A percentile compares a stretch with the other conserved stretches of the same genome.
Evolutionary conservation across 768 basidiomycete species (phyloP).

Genomic region (Phanerochaete carnosa): DNA sequence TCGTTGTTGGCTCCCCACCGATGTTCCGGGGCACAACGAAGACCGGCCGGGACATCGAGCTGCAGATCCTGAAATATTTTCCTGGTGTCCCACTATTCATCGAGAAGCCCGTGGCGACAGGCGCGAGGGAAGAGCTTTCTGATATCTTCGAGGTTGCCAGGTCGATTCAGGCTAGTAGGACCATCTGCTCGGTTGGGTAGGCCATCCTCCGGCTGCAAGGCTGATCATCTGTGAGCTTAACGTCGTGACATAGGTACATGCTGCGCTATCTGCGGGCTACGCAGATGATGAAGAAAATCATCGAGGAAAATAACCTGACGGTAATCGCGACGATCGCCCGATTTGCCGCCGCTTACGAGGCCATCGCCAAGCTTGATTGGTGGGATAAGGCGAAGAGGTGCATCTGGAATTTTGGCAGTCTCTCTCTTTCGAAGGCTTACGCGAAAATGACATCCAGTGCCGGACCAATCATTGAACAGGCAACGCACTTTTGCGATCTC

Average conservation of each 20-base stretch:
- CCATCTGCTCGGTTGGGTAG: conserved; percentile 87
- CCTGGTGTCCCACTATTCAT: conserved; percentile 87
- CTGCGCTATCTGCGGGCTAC: conserved; percentile 90
- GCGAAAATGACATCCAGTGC: conserved; percentile 38
- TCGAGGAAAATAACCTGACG: conserved; percentile 88
- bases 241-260: conserved; percentile 64
- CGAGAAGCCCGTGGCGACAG: conserved; percentile 91
- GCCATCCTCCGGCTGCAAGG: conserved; percentile 14
- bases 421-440: neutral
- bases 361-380: conserved; percentile 82
- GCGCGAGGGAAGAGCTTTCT: conserved; percentile 61
- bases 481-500: conserved; percentile 96
- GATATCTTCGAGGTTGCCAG: conserved; percentile 72
- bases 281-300: conserved; percentile 95
- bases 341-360: conserved; percentile 86
- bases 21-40: conserved; percentile 83
- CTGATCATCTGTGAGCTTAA: neutral
- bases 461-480: conserved; percentile 86
- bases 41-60: conserved; percentile 80
- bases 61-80: conserved; percentile 83
- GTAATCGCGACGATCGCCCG: conserved; percentile 97
- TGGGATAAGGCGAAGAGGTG: conserved; percentile 90
- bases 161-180: conserved; percentile 61
- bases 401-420: neutral
- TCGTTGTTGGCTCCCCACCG: conserved; percentile 90